These are phyloP conservation scores for Aleurites moluccanus DNA, from an alignment of 441 rosid genomes.

Conservation along the genomic window DNA sequence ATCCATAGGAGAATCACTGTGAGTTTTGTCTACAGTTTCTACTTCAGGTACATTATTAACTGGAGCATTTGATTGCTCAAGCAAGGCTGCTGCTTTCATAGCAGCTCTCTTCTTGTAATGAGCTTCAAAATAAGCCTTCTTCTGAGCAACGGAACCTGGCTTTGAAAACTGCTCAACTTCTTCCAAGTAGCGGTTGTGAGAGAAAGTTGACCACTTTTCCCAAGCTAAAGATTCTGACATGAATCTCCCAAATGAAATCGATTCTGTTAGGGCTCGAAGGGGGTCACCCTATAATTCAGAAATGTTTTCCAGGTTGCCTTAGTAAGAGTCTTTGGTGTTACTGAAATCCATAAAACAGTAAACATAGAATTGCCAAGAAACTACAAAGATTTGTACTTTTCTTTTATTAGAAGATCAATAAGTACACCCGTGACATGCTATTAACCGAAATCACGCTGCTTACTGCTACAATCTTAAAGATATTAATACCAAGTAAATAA, in stretches of 20 bases:
- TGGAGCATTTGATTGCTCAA: constrained; percentile 34
- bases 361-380: constrained; percentile 2
- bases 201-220: constrained; percentile 95
- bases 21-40: background rate
- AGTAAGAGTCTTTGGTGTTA: background rate
- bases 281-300: constrained; percentile 58
- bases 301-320: background rate
- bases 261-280: constrained; percentile 60
- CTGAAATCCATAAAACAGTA: constrained; percentile 3
- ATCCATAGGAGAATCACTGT: constrained; percentile 24
- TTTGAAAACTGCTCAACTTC: constrained; percentile 81
- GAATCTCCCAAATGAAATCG: constrained; percentile 88
- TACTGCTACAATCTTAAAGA: background rate
- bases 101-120: constrained; percentile 82
- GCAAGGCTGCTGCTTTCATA: constrained; percentile 45
- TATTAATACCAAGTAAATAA: background rate
- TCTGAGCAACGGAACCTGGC: constrained; percentile 94
- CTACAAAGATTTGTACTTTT: background rate
- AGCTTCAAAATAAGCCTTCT: constrained; percentile 88
- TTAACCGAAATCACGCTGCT: background rate
- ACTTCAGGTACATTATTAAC: constrained; percentile 23
- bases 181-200: constrained; percentile 88
- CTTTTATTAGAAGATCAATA: background rate
- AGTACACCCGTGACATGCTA: background rate
- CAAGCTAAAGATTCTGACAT: constrained; percentile 76